phyloP scores from a whole-genome alignment of 225 moss, liverwort and hornwort genomes.

The Bryum argenteum region DNA sequence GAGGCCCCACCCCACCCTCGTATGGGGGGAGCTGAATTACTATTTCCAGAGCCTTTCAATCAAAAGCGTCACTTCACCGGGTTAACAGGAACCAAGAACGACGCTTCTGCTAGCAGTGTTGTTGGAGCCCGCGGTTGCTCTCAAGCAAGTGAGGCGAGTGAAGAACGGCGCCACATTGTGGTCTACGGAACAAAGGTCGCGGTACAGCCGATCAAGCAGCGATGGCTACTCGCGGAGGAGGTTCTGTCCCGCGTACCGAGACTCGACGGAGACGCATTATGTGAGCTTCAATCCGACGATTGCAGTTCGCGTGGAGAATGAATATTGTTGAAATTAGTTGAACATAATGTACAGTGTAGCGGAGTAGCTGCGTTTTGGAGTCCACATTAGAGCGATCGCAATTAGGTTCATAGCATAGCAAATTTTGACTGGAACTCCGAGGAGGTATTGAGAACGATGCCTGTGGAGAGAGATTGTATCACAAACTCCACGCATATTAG shows the following conservation, averaged over 20 bases:
- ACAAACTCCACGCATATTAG: conserved; percentile 30
- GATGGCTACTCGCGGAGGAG: conserved; percentile 26
- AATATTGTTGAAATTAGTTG: too few relatives aligned
- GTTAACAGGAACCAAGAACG: too few relatives aligned
- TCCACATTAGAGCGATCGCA: conserved; percentile 35
- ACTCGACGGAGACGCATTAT: conserved; percentile 35
- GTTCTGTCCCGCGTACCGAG: conserved; percentile 39
- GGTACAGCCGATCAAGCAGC: background rate
- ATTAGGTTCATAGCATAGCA: conserved; percentile 16
- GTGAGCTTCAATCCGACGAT: conserved; percentile 26
- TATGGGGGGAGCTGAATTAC: too few relatives aligned
- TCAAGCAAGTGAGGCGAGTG: conserved; percentile 34
- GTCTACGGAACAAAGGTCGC: conserved; percentile 5
- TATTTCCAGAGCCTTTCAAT: too few relatives aligned
- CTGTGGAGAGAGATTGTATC: too few relatives aligned
- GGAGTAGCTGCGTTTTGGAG: conserved; percentile 16
- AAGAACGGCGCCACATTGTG: conserved; percentile 29
- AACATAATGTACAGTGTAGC: background rate
- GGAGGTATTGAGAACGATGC: conserved; percentile 23
- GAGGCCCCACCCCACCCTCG: too few relatives aligned
- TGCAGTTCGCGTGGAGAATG: conserved; percentile 31
- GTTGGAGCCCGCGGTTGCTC: conserved; percentile 36
- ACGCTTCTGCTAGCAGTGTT: too few relatives aligned
- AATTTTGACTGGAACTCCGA: conserved; percentile 27
- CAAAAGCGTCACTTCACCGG: too few relatives aligned